Evolutionary conservation across 371 early-diverging fungal genomes (phyloP).

Genomic region (Circinella umbellata): DNA sequence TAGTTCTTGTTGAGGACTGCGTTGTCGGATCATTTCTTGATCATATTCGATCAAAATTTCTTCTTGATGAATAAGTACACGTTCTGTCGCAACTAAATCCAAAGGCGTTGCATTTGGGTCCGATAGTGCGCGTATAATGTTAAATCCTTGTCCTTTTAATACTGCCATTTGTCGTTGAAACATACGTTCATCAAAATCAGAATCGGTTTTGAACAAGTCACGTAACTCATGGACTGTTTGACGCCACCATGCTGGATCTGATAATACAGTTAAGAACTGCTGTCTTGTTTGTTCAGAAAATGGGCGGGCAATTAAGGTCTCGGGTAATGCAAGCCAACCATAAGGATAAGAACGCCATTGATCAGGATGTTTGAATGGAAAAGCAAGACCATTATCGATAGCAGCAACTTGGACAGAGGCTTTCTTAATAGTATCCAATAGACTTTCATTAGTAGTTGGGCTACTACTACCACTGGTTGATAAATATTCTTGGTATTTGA

Average conservation of each 20-base stretch:
- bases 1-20: slow-evolving; percentile 12
- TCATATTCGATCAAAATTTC: slow-evolving; percentile 55
- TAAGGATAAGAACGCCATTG: slow-evolving; percentile 89
- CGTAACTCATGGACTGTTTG: slow-evolving; percentile 72
- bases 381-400: slow-evolving; percentile 93
- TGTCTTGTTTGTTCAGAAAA: slow-evolving; percentile 73
- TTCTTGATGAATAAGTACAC: slow-evolving; percentile 59
- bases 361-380: slow-evolving; percentile 94
- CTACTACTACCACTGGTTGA: slow-evolving; percentile 28
- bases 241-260: slow-evolving; percentile 81
- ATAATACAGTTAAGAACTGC: slow-evolving; percentile 69
- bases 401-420: slow-evolving; percentile 73
- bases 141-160: slow-evolving; percentile 86
- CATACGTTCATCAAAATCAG: slow-evolving; percentile 82
- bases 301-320: slow-evolving; percentile 57
- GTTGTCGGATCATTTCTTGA: slow-evolving; percentile 23
- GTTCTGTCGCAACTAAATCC: slow-evolving; percentile 61
- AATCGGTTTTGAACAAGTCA: slow-evolving; percentile 67
- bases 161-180: slow-evolving; percentile 84
- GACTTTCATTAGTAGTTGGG: slow-evolving; percentile 29
- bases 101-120: slow-evolving; percentile 60
- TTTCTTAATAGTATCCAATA: slow-evolving; percentile 17
- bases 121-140: slow-evolving; percentile 73
- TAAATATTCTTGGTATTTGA: slow-evolving; percentile 56
- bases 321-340: slow-evolving; percentile 84